Evolutionary conservation across 768 basidiomycete species (phyloP).

Genomic region (Hebeloma cylindrosporum): DNA sequence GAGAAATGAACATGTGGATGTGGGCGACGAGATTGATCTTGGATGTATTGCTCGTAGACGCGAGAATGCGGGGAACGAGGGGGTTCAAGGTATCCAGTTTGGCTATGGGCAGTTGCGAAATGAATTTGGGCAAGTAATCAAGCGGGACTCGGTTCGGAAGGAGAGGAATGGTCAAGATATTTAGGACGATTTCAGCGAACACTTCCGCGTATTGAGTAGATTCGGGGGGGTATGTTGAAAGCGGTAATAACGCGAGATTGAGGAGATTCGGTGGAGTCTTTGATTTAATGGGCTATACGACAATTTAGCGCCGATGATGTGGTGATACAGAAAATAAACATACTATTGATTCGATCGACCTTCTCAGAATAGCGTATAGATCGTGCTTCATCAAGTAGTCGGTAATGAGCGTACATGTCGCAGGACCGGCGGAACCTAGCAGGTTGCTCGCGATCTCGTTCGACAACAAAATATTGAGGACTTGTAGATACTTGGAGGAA

Average conservation of each 20-base stretch:
- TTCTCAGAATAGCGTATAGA: constrained; percentile 44
- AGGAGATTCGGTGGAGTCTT: constrained; percentile 56
- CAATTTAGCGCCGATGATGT: not conserved
- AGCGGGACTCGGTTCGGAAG: constrained; percentile 76
- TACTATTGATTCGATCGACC: constrained; percentile 50
- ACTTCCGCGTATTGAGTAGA: constrained; percentile 29
- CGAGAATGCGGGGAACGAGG: constrained; percentile 26
- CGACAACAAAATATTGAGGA: constrained; percentile 51
- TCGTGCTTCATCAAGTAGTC: constrained; percentile 47
- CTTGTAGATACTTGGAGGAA: constrained; percentile 47
- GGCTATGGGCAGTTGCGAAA: constrained; percentile 58
- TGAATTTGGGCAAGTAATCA: constrained; percentile 59
- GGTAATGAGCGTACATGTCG: constrained; percentile 35
- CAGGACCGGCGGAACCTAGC: constrained; percentile 32
- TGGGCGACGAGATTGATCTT: constrained; percentile 73
- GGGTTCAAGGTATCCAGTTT: constrained; percentile 32
- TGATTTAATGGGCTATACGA: constrained; percentile 49
- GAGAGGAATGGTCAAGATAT: constrained; percentile 71
- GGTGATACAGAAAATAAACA: constrained; percentile 23
- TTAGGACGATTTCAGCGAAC: constrained; percentile 43
- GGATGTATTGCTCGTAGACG: constrained; percentile 27
- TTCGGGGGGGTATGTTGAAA: constrained; percentile 27
- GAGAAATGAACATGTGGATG: constrained; percentile 59
- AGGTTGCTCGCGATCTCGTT: constrained; percentile 19
- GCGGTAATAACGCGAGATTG: constrained; percentile 43